Evolutionary conservation across 2,329 filamentous ascomycete species (phyloP).

Genomic region (Trichoderma cornu-damae): DNA sequence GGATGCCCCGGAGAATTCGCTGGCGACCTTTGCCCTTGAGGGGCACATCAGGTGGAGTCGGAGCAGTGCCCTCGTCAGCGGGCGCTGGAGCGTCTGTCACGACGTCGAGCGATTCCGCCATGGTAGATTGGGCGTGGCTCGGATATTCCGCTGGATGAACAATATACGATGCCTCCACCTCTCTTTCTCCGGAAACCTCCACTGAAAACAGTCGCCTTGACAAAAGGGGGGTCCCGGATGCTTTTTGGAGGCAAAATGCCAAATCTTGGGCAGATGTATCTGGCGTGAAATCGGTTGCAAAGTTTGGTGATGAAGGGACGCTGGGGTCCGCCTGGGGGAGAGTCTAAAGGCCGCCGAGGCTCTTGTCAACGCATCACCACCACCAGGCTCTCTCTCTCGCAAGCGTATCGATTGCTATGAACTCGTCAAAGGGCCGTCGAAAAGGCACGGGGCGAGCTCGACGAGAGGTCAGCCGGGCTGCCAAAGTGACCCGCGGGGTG

Average conservation of each 20-base stretch:
- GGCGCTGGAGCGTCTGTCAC: constrained; percentile 24
- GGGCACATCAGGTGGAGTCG: constrained; percentile 27
- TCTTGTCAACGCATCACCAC: constrained; percentile 2
- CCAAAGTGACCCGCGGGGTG: constrained; percentile 19
- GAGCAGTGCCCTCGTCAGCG: constrained; percentile 21
- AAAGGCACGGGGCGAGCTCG: constrained; percentile 5
- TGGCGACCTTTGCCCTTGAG: constrained; percentile 62
- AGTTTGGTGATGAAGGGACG: constrained; percentile 3
- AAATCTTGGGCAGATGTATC: neutral
- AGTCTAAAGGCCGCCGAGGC: constrained; percentile 7
- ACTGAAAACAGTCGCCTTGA: neutral
- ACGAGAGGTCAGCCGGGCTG: constrained; percentile 18
- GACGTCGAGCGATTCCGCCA: constrained; percentile 8
- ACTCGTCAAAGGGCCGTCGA: neutral
- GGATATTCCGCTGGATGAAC: neutral
- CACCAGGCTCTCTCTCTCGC: neutral
- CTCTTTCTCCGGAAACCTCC: neutral
- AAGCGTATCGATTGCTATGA: neutral
- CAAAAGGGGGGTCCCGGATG: neutral
- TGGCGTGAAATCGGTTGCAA: neutral
- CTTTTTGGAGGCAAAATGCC: neutral
- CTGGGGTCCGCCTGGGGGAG: neutral
- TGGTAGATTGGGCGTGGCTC: neutral
- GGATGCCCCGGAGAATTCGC: constrained; percentile 66
- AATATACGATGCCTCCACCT: neutral